A percentile compares a stretch with the other conserved stretches of the same genome.
These are phyloP conservation scores for Puccinellia tenuiflora DNA, from an alignment of 176 grass and related monocot species.

Conservation along the genomic window DNA sequence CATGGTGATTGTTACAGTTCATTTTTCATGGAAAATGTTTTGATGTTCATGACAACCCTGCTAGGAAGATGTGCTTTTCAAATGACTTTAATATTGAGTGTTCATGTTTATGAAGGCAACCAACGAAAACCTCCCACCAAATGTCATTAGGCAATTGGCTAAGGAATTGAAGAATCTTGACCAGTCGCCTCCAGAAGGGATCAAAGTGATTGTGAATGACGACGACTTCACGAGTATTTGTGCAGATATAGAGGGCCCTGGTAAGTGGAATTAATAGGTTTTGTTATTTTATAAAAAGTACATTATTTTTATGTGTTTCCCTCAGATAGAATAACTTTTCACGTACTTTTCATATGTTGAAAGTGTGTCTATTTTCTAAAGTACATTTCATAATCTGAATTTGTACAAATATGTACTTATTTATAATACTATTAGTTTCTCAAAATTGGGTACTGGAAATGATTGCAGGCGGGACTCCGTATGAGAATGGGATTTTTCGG, in stretches of 20 bases:
- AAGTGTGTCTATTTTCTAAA: background rate
- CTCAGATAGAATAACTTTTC: background rate
- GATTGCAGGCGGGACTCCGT: constrained; percentile 73
- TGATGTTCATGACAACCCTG: background rate
- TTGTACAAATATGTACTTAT: background rate
- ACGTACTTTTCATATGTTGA: background rate
- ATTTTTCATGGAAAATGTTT: background rate
- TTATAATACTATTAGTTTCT: background rate
- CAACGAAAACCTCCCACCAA: constrained; percentile 95
- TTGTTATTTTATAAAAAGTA: background rate
- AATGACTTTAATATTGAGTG: background rate
- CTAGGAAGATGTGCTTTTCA: background rate
- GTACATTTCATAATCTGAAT: background rate
- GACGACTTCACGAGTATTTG: constrained; percentile 87
- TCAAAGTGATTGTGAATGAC: constrained; percentile 85
- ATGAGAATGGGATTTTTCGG: constrained; percentile 85
- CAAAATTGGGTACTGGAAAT: background rate
- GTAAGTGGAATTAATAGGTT: constrained; percentile 26
- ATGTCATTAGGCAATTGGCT: constrained; percentile 84
- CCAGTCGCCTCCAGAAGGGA: constrained; percentile 82
- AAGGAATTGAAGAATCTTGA: constrained; percentile 95
- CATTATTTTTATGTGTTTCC: background rate
- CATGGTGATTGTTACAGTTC: constrained; percentile 30
- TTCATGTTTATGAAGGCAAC: constrained; percentile 57
- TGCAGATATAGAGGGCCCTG: constrained; percentile 84